Evolutionary conservation across 2,329 filamentous ascomycete species (phyloP).

Genomic region (Neonectria sp.): DNA sequence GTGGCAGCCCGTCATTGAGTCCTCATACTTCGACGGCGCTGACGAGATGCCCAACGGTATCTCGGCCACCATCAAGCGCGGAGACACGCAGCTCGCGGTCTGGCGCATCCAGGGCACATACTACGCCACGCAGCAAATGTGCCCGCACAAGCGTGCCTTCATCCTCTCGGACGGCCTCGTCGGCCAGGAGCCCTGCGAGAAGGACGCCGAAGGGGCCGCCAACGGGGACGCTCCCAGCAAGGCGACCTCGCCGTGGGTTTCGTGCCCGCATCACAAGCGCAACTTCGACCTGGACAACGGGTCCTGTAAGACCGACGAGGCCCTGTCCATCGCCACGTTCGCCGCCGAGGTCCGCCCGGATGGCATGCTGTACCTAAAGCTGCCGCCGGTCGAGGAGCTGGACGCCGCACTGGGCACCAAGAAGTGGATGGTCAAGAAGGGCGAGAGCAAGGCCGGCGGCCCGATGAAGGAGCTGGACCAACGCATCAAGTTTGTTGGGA

Average conservation of each 20-base stretch:
- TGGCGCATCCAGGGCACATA: slow-evolving; percentile 87
- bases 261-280: slow-evolving; percentile 90
- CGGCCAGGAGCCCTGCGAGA: slow-evolving; percentile 70
- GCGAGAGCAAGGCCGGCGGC: slow-evolving; percentile 66
- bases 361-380: slow-evolving; percentile 83
- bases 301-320: slow-evolving; percentile 80
- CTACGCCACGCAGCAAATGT: slow-evolving; percentile 95
- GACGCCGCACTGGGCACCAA: slow-evolving; percentile 84
- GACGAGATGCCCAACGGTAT: slow-evolving; percentile 79
- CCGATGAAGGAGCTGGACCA: slow-evolving; percentile 58
- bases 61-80: slow-evolving; percentile 84
- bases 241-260: slow-evolving; percentile 77
- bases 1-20: slow-evolving; percentile 86
- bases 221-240: slow-evolving; percentile 51
- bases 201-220: slow-evolving; percentile 34
- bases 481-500: slow-evolving; percentile 62
- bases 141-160: slow-evolving; percentile 91
- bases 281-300: slow-evolving; percentile 86
- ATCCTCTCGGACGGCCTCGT: slow-evolving; percentile 90
- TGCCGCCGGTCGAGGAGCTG: slow-evolving; percentile 86
- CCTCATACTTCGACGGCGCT: slow-evolving; percentile 76
- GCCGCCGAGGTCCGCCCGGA: slow-evolving; percentile 80
- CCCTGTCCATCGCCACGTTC: slow-evolving; percentile 87
- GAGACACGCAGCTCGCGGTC: slow-evolving; percentile 89
- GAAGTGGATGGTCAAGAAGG: slow-evolving; percentile 84